phyloP scores from a whole-genome alignment of 305 asterid genomes.

The Fraxinus albicans region DNA sequence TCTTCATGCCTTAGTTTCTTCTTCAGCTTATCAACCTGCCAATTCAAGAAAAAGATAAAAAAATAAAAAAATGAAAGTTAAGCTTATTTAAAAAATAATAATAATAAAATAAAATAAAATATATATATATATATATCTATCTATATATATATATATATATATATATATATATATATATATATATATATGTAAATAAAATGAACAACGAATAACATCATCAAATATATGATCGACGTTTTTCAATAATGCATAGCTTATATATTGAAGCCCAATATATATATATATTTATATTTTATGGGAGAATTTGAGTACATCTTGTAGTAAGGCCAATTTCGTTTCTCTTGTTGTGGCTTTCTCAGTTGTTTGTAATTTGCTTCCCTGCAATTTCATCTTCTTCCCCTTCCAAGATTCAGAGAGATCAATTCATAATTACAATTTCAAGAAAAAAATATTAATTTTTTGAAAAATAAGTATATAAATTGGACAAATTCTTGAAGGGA shows the following conservation, averaged over 20 bases:
- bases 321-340: slow-evolving; percentile 68
- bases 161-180: too few species aligned
- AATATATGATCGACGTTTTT: too few species aligned
- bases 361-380: slow-evolving; percentile 36
- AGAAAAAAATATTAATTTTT: slow-evolving; percentile 12
- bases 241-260: too few species aligned
- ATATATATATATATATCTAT: too few species aligned
- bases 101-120: too few species aligned
- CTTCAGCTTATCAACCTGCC: slow-evolving; percentile 82
- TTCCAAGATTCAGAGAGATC: slow-evolving; percentile 30
- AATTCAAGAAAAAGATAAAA: not conserved
- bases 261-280: too few species aligned
- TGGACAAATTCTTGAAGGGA: not conserved
- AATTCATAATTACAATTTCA: not conserved
- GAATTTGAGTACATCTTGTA: slow-evolving; percentile 56
- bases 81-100: not conserved
- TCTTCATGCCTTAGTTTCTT: slow-evolving; percentile 81
- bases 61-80: too few species aligned
- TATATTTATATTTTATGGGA: not conserved
- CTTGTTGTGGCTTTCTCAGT: slow-evolving; percentile 43
- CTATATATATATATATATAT: too few species aligned
- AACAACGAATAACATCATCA: too few species aligned
- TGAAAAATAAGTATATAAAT: not conserved
- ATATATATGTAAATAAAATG: too few species aligned
- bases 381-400: slow-evolving; percentile 54